Base-by-base conservation (phyloP, 2,329 filamentous ascomycete species). In the Trichoderma semiorbis region DNA sequence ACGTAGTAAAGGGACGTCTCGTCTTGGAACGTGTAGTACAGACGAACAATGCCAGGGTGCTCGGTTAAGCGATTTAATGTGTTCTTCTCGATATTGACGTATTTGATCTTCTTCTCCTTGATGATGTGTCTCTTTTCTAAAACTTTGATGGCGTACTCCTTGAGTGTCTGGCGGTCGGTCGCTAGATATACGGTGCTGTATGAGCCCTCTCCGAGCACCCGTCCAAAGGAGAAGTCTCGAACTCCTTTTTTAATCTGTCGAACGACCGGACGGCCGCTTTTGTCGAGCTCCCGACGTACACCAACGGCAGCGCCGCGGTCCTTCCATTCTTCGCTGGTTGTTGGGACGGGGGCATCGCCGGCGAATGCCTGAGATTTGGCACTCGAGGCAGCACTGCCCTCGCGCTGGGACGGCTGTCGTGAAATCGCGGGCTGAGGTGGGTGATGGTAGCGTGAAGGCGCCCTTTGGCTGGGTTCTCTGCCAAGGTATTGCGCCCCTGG, bases 81-180 rank as follows among this genome's bases (percentile, higher is more conserved):
- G 82, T 99, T 95, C 84, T 98, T 98, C 82, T 99, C 96, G 77
- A 99, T 99, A 82, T 98, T 99, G 82, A 99, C 96, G 79, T 99
- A 99, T 86, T 99, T 99, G 78, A 99, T 97, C 87, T 99, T 99
- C 83, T 97, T 98, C 84, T 99, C 96, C 83, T 98, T 99, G 86
- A 99, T 99, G 79, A 99, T 99, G 81, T 99, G 96, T 78, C 94
- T 90, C 84, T 99, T 99, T 83, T 99, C 96, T 61, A 99, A 88
- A 18, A 99, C 95, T 81, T 99, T 99, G 83, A 99, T 95, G 30
- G 96, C 96, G 79, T 98, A 98, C 81, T 99, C 95, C 78, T 97
- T 97, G 72, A 97, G 84, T 1, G 94, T 97, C 81, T 97, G 94
- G 73, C 95, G 91, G 81, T 99, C 96, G 5, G 94, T 97, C 47